Conservation (phyloP, 192 early-diverging fungal species). For the Geranomyces variabilis region DNA sequence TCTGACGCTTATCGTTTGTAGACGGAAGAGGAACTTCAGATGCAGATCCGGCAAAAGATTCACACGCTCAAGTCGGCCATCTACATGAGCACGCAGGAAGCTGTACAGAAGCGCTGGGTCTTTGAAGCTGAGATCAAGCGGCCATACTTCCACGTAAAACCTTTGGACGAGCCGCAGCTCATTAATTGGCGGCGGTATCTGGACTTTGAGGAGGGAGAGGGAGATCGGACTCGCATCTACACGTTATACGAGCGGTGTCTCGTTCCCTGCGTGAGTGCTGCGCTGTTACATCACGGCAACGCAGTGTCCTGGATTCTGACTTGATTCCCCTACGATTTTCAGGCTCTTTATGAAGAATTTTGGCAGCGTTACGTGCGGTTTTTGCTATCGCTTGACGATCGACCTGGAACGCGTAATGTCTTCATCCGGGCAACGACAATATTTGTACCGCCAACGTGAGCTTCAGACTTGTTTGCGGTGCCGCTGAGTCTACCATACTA, state of each 20-base stretch:
- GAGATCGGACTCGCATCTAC: slow-evolving; percentile 58
- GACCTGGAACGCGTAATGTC: slow-evolving; percentile 52
- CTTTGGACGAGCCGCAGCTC: slow-evolving; percentile 70
- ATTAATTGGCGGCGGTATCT: slow-evolving; percentile 74
- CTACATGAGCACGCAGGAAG: slow-evolving; percentile 68
- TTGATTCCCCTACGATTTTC: not conserved
- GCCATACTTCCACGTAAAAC: slow-evolving; percentile 80
- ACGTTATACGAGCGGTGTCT: slow-evolving; percentile 74
- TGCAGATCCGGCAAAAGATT: slow-evolving; percentile 59
- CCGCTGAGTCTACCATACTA: too few species aligned
- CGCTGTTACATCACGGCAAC: too few species aligned
- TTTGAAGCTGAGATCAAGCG: slow-evolving; percentile 78
- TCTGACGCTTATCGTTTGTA: slow-evolving; percentile 10
- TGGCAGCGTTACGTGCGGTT: slow-evolving; percentile 72
- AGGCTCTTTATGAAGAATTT: slow-evolving; percentile 80
- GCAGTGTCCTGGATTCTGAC: not conserved
- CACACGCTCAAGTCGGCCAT: slow-evolving; percentile 57
- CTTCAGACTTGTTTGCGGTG: not conserved
- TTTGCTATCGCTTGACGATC: slow-evolving; percentile 50
- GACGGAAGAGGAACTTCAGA: slow-evolving; percentile 60
- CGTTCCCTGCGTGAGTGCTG: slow-evolving; percentile 68
- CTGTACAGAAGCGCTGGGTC: slow-evolving; percentile 74
- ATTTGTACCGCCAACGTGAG: slow-evolving; percentile 58
- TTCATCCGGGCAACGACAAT: slow-evolving; percentile 57
- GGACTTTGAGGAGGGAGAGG: slow-evolving; percentile 70